Evolutionary conservation across 345 rosid genomes (phyloP).

Genomic region (Populus nigra): DNA sequence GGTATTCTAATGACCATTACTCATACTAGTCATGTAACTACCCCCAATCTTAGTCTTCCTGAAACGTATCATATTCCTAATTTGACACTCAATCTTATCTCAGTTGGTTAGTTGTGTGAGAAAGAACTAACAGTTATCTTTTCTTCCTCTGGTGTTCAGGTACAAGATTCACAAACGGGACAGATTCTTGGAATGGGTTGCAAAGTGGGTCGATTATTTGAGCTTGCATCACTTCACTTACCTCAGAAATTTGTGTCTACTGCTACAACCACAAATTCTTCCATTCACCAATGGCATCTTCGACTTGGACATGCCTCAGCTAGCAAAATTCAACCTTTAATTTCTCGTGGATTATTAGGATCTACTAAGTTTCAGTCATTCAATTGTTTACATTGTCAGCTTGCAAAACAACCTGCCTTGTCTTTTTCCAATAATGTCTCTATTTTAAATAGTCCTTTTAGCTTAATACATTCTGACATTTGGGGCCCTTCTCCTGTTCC

Average conservation of each 20-base stretch:
- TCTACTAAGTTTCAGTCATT: neutral
- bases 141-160: neutral
- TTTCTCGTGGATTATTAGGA: conserved; percentile 8
- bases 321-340: neutral
- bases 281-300: neutral
- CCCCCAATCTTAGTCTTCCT: neutral
- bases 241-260: neutral
- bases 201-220: neutral
- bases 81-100: conserved; percentile 10
- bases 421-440: neutral
- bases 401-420: neutral
- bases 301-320: neutral
- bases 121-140: neutral
- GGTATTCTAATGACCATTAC: neutral
- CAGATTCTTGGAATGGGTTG: neutral
- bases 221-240: conserved; percentile 1
- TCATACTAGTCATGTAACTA: neutral
- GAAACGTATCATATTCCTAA: conserved; percentile 1
- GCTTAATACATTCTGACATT: neutral
- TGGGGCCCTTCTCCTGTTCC: neutral
- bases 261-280: too few species aligned
- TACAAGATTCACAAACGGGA: neutral
- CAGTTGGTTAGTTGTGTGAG: conserved; percentile 4
- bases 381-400: neutral
- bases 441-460: neutral